Percentiles rank a stretch among this genome's conserved stretches.
Evolutionary conservation across 805 yeast species (phyloP).

Genomic region (Tetrapisispora pingtungensis): DNA sequence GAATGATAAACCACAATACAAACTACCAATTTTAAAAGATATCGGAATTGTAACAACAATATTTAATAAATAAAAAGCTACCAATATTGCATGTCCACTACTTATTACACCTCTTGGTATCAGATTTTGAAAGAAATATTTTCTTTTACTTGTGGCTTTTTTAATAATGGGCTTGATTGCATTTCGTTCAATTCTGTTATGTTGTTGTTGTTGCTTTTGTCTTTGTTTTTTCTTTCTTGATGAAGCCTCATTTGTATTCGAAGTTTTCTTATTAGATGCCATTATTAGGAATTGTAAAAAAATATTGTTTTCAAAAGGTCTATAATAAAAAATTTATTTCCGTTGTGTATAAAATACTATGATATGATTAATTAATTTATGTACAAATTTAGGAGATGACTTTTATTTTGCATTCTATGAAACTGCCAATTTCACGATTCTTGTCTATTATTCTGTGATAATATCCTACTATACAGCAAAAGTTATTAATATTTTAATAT

Average conservation of each 20-base stretch:
- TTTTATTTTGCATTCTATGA: too few relatives aligned
- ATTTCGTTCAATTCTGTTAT: not conserved
- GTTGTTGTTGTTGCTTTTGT: slow-evolving; percentile 1
- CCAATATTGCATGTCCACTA: slow-evolving; percentile 31
- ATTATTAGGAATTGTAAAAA: not conserved
- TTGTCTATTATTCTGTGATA: too few relatives aligned
- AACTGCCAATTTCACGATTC: too few relatives aligned
- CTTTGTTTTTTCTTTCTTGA: not conserved
- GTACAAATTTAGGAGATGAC: too few relatives aligned
- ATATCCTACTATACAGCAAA: too few relatives aligned
- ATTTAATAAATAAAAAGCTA: slow-evolving; percentile 53
- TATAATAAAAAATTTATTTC: too few relatives aligned
- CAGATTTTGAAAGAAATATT: not conserved
- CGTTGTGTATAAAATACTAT: too few relatives aligned
- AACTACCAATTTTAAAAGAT: slow-evolving; percentile 90
- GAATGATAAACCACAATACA: slow-evolving; percentile 78
- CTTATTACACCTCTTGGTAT: slow-evolving; percentile 9
- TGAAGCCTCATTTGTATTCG: not conserved
- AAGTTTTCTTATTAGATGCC: not conserved
- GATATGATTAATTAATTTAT: too few relatives aligned
- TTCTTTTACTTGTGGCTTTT: not conserved
- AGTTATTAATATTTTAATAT: too few relatives aligned
- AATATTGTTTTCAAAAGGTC: too few relatives aligned
- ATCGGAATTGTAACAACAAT: slow-evolving; percentile 79
- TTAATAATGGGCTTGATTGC: not conserved